phyloP scores from a whole-genome alignment of 2,329 filamentous ascomycete species.

The Ophiocordyceps unilateralis region DNA sequence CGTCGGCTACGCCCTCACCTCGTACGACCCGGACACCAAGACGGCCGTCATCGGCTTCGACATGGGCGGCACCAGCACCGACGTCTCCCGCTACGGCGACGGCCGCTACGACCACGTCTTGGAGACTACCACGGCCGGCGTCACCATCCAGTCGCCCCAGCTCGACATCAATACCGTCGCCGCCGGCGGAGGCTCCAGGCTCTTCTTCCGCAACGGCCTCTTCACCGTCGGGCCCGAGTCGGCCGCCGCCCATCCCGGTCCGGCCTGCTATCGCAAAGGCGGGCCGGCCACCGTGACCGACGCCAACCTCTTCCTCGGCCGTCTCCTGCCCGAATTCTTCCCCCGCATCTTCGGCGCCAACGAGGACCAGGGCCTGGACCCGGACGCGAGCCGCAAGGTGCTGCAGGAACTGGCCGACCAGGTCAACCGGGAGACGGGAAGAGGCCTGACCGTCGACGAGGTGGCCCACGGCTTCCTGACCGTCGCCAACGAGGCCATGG shows the following conservation, averaged over 20 bases:
- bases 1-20: slow-evolving; percentile 58
- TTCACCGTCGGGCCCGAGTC: slow-evolving; percentile 60
- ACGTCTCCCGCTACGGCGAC: slow-evolving; percentile 49
- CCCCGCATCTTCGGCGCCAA: slow-evolving; percentile 35
- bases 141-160: slow-evolving; percentile 64
- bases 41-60: slow-evolving; percentile 63
- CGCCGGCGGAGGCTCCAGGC: slow-evolving; percentile 52
- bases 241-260: slow-evolving; percentile 52
- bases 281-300: slow-evolving; percentile 58
- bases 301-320: slow-evolving; percentile 51
- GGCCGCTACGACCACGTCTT: slow-evolving; percentile 31
- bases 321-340: slow-evolving; percentile 44
- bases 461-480: slow-evolving; percentile 18
- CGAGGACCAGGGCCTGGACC: slow-evolving; percentile 17
- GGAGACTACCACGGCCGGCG: slow-evolving; percentile 61
- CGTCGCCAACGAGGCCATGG: slow-evolving; percentile 20
- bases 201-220: slow-evolving; percentile 56
- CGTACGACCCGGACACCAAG: slow-evolving; percentile 48
- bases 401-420: slow-evolving; percentile 18
- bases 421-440: slow-evolving; percentile 20
- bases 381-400: slow-evolving; percentile 20
- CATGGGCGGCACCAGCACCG: slow-evolving; percentile 55
- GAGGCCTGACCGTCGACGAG: slow-evolving; percentile 12
- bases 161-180: slow-evolving; percentile 72
- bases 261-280: slow-evolving; percentile 56